Base-by-base conservation (phyloP, 2,329 filamentous ascomycete genomes). In the Penicillium sp. region DNA sequence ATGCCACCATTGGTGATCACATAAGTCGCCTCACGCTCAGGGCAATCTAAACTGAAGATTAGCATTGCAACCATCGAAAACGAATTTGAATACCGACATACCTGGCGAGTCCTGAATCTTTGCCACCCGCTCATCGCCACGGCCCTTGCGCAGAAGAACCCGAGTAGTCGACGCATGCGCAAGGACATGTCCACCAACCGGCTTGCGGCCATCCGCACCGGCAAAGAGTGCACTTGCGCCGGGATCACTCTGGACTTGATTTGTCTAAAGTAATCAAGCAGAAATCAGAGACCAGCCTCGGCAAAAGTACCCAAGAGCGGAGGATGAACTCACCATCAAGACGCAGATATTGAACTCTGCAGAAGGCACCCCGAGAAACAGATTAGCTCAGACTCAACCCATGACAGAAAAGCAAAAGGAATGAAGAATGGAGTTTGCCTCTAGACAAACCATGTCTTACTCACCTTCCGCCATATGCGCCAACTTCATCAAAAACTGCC, bases 171-270 rank as follows among this genome's bases (percentile, higher is more conserved):
- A 89, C 53, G 87, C 87, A 73, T 90, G 87, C 39, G 87, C 87
- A 33, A 90, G 83, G 56, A 89, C 84, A 74, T 90, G 87, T 16
- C 87, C 87, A 60, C 86, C 85, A 50, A 87, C 83, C 50, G 87
- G 86, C 71, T 89, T 89, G 49, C 87, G 82, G 47, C 87, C 87
- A 75, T 89, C 87, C 56, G 85, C 86, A 63, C 86, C 83, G 52
- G 86, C 85, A 69, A 89, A 89, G 11, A 89, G 78, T 47, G 87
- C 85, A 71, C 82, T 89, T 11, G 87, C 87, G 60, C 87, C 87
- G 14, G 87, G 87, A 65, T 89, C 87, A 58, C 85, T 88, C 75
- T 89, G 87, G 37, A 90, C 87, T 75, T 90, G 87, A 64, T 89
- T 90, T 54, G 87, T 89, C 85, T 85, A 31, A 9, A 10, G 14